Conservation (phyloP, 2,329 filamentous ascomycete genomes). For the Exophiala sp. region DNA sequence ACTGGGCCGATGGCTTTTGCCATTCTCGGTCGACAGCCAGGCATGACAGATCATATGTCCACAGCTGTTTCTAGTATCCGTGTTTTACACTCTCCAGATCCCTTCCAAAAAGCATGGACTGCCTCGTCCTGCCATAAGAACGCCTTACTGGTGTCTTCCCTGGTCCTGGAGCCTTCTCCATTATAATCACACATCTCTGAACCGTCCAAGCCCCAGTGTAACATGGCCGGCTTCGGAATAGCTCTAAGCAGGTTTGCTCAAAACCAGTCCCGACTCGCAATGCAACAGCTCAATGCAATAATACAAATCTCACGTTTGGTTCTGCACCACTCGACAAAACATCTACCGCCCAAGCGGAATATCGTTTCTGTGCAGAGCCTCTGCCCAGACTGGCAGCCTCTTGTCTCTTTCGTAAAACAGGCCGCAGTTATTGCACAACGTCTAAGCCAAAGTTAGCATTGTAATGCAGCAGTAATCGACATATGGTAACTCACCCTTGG, state of each 20-base stretch:
- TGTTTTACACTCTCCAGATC: too few relatives aligned
- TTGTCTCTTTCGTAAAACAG: conserved; percentile 84
- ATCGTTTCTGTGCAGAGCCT: conserved; percentile 60
- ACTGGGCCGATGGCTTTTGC: too few relatives aligned
- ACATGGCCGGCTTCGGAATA: neutral
- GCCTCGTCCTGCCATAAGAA: conserved; percentile 33
- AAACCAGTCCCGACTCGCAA: neutral
- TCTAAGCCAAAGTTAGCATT: conserved; percentile 46
- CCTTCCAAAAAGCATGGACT: conserved; percentile 6
- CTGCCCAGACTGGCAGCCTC: conserved; percentile 73
- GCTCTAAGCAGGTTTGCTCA: neutral
- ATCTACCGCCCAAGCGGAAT: conserved; percentile 36
- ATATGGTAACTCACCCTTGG: conserved; percentile 62
- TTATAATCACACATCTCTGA: neutral
- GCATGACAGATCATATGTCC: too few relatives aligned
- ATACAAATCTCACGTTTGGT: neutral
- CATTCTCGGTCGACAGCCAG: too few relatives aligned
- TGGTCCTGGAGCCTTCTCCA: neutral
- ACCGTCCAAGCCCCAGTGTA: neutral
- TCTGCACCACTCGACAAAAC: neutral
- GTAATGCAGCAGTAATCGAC: neutral
- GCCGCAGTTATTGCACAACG: conserved; percentile 90
- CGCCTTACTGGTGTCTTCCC: conserved; percentile 27
- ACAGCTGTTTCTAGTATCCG: too few relatives aligned
- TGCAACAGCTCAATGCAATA: neutral